Conservation (phyloP, 1,284 basidiomycete genomes). For the Tilletia setariae region DNA sequence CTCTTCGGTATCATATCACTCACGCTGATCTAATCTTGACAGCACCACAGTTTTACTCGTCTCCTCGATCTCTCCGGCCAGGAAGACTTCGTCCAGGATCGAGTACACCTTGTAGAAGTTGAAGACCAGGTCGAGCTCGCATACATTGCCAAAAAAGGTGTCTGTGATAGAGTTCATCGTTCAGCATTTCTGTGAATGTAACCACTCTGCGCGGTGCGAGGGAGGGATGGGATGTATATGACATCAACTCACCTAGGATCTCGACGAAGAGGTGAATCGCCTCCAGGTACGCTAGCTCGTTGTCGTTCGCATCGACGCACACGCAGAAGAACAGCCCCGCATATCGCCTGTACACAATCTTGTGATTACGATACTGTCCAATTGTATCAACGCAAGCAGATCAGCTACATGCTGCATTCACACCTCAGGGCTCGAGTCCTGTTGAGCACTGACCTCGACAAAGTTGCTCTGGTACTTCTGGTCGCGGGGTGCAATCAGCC, state of each 20-base stretch:
- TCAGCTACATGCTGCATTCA: not conserved
- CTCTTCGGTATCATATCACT: constrained; percentile 18
- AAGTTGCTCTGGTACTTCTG: constrained; percentile 99
- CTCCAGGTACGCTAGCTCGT: constrained; percentile 93
- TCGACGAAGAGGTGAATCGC: constrained; percentile 98
- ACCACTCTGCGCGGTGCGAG: not conserved
- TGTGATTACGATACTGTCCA: constrained; percentile 41
- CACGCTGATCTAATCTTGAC: constrained; percentile 67
- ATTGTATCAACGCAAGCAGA: not conserved
- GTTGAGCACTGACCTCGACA: constrained; percentile 72
- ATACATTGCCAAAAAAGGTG: constrained; percentile 96
- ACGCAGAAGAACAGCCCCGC: constrained; percentile 82
- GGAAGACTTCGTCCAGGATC: constrained; percentile 94
- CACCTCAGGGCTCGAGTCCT: not conserved
- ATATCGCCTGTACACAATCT: constrained; percentile 60
- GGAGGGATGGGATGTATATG: too few relatives aligned
- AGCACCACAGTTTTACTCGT: constrained; percentile 94
- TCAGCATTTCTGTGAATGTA: not conserved
- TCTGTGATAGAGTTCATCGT: constrained; percentile 60
- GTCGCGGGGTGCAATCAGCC: constrained; percentile 90
- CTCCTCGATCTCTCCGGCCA: constrained; percentile 98
- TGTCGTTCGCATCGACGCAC: constrained; percentile 96
- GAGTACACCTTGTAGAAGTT: constrained; percentile 99
- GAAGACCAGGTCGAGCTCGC: constrained; percentile 93
- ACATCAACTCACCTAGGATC: constrained; percentile 74